These are phyloP conservation scores for Pecoramyces ruminantium DNA, from an alignment of 192 early-diverging fungal genomes.

Conservation along the genomic window DNA sequence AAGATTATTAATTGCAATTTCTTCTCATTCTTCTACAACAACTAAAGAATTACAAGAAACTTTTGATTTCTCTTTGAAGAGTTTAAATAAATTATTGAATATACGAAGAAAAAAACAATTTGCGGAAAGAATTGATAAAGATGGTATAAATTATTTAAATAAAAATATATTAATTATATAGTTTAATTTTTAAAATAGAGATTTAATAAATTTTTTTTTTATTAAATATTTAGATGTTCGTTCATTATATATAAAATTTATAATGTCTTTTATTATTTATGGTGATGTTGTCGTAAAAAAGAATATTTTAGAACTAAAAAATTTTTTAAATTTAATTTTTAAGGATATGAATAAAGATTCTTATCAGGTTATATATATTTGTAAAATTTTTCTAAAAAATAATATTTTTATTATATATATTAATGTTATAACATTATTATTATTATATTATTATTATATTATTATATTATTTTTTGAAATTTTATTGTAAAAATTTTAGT, in stretches of 20 bases:
- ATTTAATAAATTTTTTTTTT: too few relatives aligned
- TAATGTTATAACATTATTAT: too few relatives aligned
- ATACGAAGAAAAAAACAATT: constrained; percentile 17
- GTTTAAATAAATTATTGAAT: constrained; percentile 8
- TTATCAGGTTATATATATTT: constrained; percentile 22
- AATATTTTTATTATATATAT: too few relatives aligned
- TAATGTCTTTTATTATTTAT: constrained; percentile 59
- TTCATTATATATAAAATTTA: constrained; percentile 50
- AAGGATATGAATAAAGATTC: constrained; percentile 48
- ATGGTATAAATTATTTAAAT: too few relatives aligned
- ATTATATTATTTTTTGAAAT: too few relatives aligned
- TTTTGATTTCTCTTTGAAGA: constrained; percentile 58
- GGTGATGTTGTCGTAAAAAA: constrained; percentile 54
- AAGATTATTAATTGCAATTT: constrained; percentile 41
- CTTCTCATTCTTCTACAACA: constrained; percentile 27
- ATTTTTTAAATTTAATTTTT: constrained; percentile 46
- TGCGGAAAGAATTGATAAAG: constrained; percentile 12
- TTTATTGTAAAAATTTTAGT: too few relatives aligned
- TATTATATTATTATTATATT: too few relatives aligned
- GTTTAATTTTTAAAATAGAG: too few relatives aligned
- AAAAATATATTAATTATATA: too few relatives aligned
- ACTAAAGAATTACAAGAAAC: constrained; percentile 44
- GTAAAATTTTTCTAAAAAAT: too few relatives aligned
- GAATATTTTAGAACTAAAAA: constrained; percentile 51
- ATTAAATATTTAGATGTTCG: constrained; percentile 34